Evolutionary conservation across 257 asterid genomes (phyloP), one percentile per base, ranked within the genome.

Genomic region (Penstemon newberryi): DNA sequence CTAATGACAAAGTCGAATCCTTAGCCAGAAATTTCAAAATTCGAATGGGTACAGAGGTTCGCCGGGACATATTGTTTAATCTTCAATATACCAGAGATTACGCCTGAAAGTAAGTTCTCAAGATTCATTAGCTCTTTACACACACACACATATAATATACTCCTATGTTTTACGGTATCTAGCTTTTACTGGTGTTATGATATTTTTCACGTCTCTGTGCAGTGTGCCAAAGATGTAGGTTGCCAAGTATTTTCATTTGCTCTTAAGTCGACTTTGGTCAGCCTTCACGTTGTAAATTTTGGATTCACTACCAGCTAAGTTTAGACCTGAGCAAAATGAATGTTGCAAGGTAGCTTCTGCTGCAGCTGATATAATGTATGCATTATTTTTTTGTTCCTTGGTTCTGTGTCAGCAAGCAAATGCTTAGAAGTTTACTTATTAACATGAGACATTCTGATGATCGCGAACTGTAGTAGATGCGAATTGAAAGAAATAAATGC

Each of bases 11-110:
- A 70, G 80, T 89, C 43, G 91, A 56, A 11, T 66, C 84, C 60
- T n/a, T 90, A 3, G 85, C 89, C 67, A 75, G 50, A 66, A 69
- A 79, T 66, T 77, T 83, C 53, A 66, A 78, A 2, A 75, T 86
- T 58, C 67, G 78, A 63, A 43, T 87, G 88, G 87, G 88, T 49
- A 7, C 69, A 7, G 99, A 91, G 71, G 69, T 1, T 64, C 91
- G 97, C 53, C 76, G 88, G 76, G 75, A 84, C 74, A 0, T 78
- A 63, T 84, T 94, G 63, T 91, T 91, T 79, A 70, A 74, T 41
- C 84, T 83, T 43, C 73, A 74, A 44, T 90, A 88, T 75, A 75
- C 77, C 76, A 73, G 83, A 10, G 86, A 74, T 7, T 74, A 74
- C 40, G 80, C 75, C 0, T 78, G 81, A 78, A 52, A 40, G 86